These are phyloP conservation scores for Geosmithia putterillii DNA, from an alignment of 2,329 filamentous ascomycete species.

Conservation along the genomic window DNA sequence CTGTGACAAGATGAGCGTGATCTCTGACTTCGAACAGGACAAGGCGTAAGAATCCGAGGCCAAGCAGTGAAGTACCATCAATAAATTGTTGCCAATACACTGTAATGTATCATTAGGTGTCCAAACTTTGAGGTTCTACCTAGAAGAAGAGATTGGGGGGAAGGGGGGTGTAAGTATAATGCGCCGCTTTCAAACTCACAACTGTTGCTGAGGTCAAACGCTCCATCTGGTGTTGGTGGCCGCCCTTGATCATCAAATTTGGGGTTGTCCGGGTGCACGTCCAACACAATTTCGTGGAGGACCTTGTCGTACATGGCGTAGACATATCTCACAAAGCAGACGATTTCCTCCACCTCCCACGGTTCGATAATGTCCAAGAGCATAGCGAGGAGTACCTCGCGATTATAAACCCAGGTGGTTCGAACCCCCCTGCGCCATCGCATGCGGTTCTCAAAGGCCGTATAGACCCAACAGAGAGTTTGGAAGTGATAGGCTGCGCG, in stretches of 20 bases:
- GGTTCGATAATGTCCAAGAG: neutral
- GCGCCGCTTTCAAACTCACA: neutral
- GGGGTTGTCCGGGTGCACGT: neutral
- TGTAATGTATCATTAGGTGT: neutral
- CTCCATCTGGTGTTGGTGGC: neutral
- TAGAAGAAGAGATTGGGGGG: neutral
- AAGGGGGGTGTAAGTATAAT: neutral
- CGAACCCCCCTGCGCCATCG: neutral
- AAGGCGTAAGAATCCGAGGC: neutral
- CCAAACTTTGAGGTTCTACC: too few species aligned
- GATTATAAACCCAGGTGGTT: neutral
- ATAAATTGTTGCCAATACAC: neutral
- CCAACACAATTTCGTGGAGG: neutral
- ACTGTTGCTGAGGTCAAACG: neutral
- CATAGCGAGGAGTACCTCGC: neutral
- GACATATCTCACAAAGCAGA: neutral
- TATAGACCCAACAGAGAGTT: neutral
- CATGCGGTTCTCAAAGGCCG: neutral
- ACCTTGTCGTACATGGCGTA: neutral
- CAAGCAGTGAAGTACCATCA: neutral
- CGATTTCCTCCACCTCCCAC: constrained; percentile 1
- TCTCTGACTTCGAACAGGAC: neutral
- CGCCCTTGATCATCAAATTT: neutral
- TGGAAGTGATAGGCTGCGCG: constrained; percentile 1
- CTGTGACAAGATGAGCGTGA: neutral